These are phyloP conservation scores for Curvularia sp. DNA, from an alignment of 2,329 filamentous ascomycete species.

Conservation along the genomic window DNA sequence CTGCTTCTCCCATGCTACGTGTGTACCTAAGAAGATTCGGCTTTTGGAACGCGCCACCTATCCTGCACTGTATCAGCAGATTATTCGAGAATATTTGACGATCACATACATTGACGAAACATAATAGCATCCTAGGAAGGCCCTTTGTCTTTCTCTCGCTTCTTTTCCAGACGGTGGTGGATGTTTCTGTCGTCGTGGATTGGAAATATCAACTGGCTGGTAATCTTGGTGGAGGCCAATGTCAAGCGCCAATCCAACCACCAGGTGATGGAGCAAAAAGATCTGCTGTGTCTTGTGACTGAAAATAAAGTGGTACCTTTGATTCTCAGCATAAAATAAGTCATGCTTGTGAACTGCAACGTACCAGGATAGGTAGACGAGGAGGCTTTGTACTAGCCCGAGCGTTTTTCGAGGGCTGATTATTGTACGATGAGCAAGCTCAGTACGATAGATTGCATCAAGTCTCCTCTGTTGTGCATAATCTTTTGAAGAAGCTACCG, in stretches of 20 bases:
- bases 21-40: constrained; percentile 43
- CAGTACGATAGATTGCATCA: constrained; percentile 36
- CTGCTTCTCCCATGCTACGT: constrained; percentile 40
- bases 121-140: constrained; percentile 46
- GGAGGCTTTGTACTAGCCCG: constrained; percentile 42
- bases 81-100: too few relatives aligned
- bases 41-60: constrained; percentile 39
- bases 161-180: constrained; percentile 22
- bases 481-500: constrained; percentile 38
- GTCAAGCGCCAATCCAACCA: constrained; percentile 42
- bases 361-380: constrained; percentile 46
- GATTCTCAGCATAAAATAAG: constrained; percentile 7
- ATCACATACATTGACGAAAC: constrained; percentile 39
- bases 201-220: constrained; percentile 24
- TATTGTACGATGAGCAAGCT: constrained; percentile 46
- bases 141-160: constrained; percentile 38
- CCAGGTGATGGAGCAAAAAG: constrained; percentile 42
- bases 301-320: constrained; percentile 46
- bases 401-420: constrained; percentile 38
- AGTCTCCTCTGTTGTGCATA: constrained; percentile 37
- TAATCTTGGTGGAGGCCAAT: constrained; percentile 37
- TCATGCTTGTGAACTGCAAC: neutral
- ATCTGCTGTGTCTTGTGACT: constrained; percentile 48
- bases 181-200: constrained; percentile 20
- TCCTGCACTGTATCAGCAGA: constrained; percentile 24